Evolutionary conservation across 139 green algal genomes (phyloP).

Genomic region (Micractinium sp.): DNA sequence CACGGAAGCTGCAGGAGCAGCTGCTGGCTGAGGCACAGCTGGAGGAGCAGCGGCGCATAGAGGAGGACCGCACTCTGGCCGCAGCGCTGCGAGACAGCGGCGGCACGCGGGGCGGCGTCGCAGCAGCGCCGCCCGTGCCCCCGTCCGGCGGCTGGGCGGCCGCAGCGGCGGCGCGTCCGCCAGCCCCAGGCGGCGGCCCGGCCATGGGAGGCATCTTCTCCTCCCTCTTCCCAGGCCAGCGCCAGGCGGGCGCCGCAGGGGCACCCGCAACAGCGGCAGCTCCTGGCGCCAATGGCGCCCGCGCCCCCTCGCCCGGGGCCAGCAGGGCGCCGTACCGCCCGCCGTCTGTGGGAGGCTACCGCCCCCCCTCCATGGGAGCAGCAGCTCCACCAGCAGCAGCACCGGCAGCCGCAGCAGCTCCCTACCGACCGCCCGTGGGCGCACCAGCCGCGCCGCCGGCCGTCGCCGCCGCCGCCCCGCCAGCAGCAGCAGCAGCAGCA

Average conservation of each 20-base stretch:
- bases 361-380: no score
- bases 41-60: background rate
- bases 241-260: background rate
- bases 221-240: background rate
- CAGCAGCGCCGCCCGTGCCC: background rate
- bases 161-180: background rate
- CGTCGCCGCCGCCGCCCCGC: background rate
- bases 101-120: no score
- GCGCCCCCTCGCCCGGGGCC: background rate
- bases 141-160: background rate
- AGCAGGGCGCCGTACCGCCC: no score
- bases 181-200: background rate
- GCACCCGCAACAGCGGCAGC: no score
- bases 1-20: conserved; percentile 29
- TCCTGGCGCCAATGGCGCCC: background rate
- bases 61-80: conserved; percentile 1
- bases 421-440: background rate
- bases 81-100: background rate
- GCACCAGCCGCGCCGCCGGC: background rate
- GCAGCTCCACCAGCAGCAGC: no score
- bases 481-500: background rate
- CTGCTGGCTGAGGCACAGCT: conserved; percentile 11
- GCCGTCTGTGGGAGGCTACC: no score
- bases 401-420: no score
- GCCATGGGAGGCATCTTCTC: conserved; percentile 2